Evolutionary conservation across 2,329 filamentous ascomycete species (phyloP).

Genomic region (Endocalyx cinctus): DNA sequence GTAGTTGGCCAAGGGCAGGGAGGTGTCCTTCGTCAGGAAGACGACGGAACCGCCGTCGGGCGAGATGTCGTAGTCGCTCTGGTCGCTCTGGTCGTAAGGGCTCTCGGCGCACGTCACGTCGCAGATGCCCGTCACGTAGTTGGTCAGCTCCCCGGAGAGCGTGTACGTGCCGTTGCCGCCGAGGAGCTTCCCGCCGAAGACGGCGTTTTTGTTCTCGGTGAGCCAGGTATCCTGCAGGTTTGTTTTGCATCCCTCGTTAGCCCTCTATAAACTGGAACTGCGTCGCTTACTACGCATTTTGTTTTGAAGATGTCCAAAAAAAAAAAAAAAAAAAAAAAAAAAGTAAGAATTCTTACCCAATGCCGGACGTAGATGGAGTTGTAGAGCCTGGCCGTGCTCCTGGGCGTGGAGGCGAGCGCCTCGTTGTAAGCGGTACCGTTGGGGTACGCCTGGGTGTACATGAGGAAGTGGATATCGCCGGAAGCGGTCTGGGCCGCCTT

Average conservation of each 20-base stretch:
- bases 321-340: too few relatives aligned
- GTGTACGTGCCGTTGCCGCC: conserved; percentile 19
- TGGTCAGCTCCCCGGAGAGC: conserved; percentile 26
- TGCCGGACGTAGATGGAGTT: conserved; percentile 54
- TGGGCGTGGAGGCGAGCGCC: conserved; percentile 38
- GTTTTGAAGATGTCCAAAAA: too few relatives aligned
- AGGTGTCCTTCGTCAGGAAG: conserved; percentile 52
- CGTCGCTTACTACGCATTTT: too few relatives aligned
- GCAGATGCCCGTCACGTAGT: conserved; percentile 30
- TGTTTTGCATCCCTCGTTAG: too few relatives aligned
- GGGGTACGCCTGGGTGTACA: conserved; percentile 48
- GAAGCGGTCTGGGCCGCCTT: conserved; percentile 27
- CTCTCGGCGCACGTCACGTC: conserved; percentile 35
- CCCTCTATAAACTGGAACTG: too few relatives aligned
- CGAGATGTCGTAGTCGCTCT: conserved; percentile 56
- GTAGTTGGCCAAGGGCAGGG: conserved; percentile 52
- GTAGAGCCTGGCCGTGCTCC: conserved; percentile 51
- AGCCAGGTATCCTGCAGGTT: conserved; percentile 43
- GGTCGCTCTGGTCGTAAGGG: conserved; percentile 47
- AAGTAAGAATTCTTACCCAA: too few relatives aligned
- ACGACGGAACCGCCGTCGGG: conserved; percentile 40
- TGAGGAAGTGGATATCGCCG: conserved; percentile 33
- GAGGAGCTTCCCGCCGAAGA: conserved; percentile 55
- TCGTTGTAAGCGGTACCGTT: conserved; percentile 56
- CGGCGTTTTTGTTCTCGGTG: conserved; percentile 49